Evolutionary conservation across 352 stramenopile genomes (phyloP), one percentile per base, ranked within the genome.

Genomic region (Thalassiosira exigua): DNA sequence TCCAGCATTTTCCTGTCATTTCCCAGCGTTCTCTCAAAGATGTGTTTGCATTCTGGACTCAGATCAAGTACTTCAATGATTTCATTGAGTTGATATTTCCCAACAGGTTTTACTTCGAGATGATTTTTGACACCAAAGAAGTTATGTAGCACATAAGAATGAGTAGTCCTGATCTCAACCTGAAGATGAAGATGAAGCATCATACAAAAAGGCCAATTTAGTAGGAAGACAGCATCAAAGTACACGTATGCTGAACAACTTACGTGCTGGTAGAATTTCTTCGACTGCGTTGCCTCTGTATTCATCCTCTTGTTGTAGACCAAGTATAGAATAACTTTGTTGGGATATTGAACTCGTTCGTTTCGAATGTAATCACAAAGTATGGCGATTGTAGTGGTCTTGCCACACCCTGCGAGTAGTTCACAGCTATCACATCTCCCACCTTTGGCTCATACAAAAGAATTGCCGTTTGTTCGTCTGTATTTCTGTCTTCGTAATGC

Each of bases 161-260:
- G 67, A n/a, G 66, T 82, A 39, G 73, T 82, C 26, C 65, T 11
- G 46, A 82, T 82, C 54, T 82, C 66, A 32, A 82, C 61, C 17
- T 57, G 22, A n/a, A n/a, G n/a, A n/a, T n/a, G n/a, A n/a, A n/a
- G n/a, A n/a, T n/a, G n/a, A n/a, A n/a, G n/a, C n/a, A n/a, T n/a
- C n/a, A n/a, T n/a, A n/a, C n/a, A n/a, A n/a, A n/a, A n/a, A n/a
- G n/a, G n/a, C n/a, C n/a, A n/a, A n/a, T n/a, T n/a, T n/a, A n/a
- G n/a, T n/a, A n/a, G n/a, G n/a, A n/a, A n/a, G n/a, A n/a, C n/a
- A n/a, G n/a, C n/a, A n/a, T n/a, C n/a, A n/a, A n/a, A n/a, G n/a
- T n/a, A n/a, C n/a, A n/a, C n/a, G n/a, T n/a, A n/a, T n/a, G n/a
- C n/a, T n/a, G n/a, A n/a, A n/a, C n/a, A n/a, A n/a, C n/a, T n/a